Evolutionary conservation across 2,329 filamentous ascomycete genomes (phyloP), one percentile per base, ranked within the genome.

Genomic region (Mycocentrospora acerina): DNA sequence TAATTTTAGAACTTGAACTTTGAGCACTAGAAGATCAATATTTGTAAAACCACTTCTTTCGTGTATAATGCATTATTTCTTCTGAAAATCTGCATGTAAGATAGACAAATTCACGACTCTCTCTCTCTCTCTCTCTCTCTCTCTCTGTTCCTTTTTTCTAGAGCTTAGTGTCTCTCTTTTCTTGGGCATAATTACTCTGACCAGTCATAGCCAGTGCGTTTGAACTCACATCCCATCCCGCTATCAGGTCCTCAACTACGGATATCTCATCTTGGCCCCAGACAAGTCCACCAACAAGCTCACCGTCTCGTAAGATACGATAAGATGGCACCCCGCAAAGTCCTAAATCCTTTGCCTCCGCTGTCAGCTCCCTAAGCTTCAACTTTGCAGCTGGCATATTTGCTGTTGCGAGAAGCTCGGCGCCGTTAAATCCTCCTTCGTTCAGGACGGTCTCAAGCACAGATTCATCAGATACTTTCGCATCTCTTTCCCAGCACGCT

Each of bases 191-290:
- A n/a, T n/a, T n/a, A n/a, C n/a, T n/a, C n/a, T n/a, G n/a, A n/a
- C n/a, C n/a, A n/a, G n/a, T n/a, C n/a, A n/a, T n/a, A n/a, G 19
- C 19, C 16, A 30, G 9, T 22, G 19, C 42, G 14, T 22, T 30
- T 5, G 30, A 37, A 8, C 25, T 34, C 14, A 48, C 49, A 28
- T 56, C 43, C 62, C 63, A 67, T 3, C 63, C 63, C 3, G 55
- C 55, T 27, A 67, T 62, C 19, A 64, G 12, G 40, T 66, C 63
- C 32, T 66, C 60, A 1, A 67, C 53, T 1, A 66, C 57, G 32
- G 54, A 59, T 3, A 37, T 54, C 32, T 66, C 60, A 19, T 67
- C 63, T 22, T 66, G 61, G 7, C 63, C 63, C 63, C 63, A 67
- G 2, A 64, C 42, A 17, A 64, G 16, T 1, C 58, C 59, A 25